Conservation (phyloP, 768 basidiomycete genomes). For the Sporobolomyces pararoseus region DNA sequence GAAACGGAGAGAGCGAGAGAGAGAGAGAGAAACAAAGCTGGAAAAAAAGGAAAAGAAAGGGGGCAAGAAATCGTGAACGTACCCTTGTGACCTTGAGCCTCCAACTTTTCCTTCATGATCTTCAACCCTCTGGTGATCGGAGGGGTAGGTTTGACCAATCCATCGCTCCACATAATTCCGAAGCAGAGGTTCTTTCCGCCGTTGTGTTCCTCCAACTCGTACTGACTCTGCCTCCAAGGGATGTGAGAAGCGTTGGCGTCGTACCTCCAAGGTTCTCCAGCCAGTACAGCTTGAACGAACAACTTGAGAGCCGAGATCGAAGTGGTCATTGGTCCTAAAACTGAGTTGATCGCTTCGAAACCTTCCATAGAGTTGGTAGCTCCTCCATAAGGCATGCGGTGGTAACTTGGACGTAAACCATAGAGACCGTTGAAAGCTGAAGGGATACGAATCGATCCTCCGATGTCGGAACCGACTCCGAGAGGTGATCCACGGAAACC, state of each 20-base stretch:
- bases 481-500: slow-evolving; percentile 42
- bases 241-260: slow-evolving; percentile 63
- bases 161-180: slow-evolving; percentile 66
- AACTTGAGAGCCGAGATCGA: slow-evolving; percentile 61
- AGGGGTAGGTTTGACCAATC: slow-evolving; percentile 60
- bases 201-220: slow-evolving; percentile 62
- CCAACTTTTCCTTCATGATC: slow-evolving; percentile 58
- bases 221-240: slow-evolving; percentile 62
- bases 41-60: neutral
- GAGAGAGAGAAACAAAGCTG: too few species aligned
- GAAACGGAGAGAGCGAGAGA: too few species aligned
- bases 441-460: slow-evolving; percentile 68
- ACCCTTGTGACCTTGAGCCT: slow-evolving; percentile 64
- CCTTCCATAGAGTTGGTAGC: slow-evolving; percentile 63
- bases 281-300: slow-evolving; percentile 65
- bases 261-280: slow-evolving; percentile 61
- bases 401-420: slow-evolving; percentile 65
- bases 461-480: slow-evolving; percentile 44
- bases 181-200: slow-evolving; percentile 53
- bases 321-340: slow-evolving; percentile 67
- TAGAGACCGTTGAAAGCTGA: slow-evolving; percentile 66
- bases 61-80: slow-evolving; percentile 9
- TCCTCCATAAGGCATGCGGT: slow-evolving; percentile 64
- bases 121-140: slow-evolving; percentile 63
- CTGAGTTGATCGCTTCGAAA: slow-evolving; percentile 66